Conservation (phyloP, 805 yeast species). For the Yamadazyma ubonensis region DNA sequence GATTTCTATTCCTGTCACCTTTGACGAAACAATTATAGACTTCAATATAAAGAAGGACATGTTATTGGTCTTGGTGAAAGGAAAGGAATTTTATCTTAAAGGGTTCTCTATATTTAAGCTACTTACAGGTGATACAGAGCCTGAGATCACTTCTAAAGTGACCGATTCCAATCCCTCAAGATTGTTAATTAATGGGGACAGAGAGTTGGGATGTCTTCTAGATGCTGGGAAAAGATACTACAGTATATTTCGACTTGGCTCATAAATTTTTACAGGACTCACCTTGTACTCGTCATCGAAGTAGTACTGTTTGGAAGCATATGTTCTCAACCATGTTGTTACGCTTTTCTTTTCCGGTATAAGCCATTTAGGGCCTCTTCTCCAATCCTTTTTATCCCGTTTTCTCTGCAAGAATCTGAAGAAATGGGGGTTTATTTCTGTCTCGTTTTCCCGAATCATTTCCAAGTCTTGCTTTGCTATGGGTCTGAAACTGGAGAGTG, state of each 20-base stretch:
- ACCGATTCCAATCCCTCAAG: not conserved
- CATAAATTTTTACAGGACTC: conserved; percentile 28
- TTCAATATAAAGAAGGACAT: not conserved
- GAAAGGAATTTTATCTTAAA: conserved; percentile 1
- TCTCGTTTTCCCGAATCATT: not conserved
- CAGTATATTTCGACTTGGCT: conserved; percentile 15
- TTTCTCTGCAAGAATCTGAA: conserved; percentile 28
- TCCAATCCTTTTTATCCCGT: conserved; percentile 9
- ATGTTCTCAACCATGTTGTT: conserved; percentile 25
- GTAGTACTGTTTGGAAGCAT: conserved; percentile 31
- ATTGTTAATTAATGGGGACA: conserved; percentile 18
- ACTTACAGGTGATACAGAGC: not conserved
- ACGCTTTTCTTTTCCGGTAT: conserved; percentile 33
- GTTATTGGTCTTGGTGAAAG: conserved; percentile 1
- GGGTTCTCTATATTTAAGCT: not conserved
- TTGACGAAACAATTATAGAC: not conserved
- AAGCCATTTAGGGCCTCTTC: conserved; percentile 23
- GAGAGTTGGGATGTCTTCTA: conserved; percentile 38
- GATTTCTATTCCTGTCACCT: not conserved
- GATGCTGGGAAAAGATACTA: conserved; percentile 42
- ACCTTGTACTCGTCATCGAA: conserved; percentile 20
- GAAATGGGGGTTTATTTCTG: conserved; percentile 24
- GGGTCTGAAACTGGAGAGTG: conserved; percentile 22
- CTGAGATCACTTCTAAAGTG: not conserved
- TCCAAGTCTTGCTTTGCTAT: conserved; percentile 17